Evolutionary conservation across 441 rosid genomes (phyloP).

Genomic region (Croton setiger): DNA sequence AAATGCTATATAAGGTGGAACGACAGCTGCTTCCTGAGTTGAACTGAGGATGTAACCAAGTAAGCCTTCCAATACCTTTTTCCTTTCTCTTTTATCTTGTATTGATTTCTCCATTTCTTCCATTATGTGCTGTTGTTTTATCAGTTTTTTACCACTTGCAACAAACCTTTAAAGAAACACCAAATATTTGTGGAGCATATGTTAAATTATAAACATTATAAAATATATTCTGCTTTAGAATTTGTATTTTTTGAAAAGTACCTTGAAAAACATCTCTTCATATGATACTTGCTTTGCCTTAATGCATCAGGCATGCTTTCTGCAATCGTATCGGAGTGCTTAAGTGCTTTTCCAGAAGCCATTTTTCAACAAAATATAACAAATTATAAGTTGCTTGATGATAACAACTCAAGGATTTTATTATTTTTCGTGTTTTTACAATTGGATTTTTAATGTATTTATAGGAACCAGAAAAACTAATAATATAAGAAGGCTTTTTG

Average conservation of each 20-base stretch:
- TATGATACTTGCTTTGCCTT: constrained; percentile 40
- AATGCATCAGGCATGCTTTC: constrained; percentile 53
- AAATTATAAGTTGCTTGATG: neutral
- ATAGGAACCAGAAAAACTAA: neutral
- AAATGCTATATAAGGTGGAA: constrained; percentile 73
- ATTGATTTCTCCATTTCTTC: constrained; percentile 58
- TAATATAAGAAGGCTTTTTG: neutral
- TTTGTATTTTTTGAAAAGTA: no score
- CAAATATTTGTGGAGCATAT: neutral
- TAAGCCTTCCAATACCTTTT: constrained; percentile 59
- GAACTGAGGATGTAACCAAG: constrained; percentile 72
- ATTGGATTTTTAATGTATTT: constrained; percentile 2
- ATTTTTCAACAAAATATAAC: constrained; percentile 16
- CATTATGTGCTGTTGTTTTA: constrained; percentile 66
- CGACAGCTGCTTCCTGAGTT: constrained; percentile 84
- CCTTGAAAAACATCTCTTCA: constrained; percentile 50
- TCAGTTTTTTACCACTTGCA: constrained; percentile 56
- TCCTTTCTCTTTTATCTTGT: constrained; percentile 52
- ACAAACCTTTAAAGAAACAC: constrained; percentile 37
- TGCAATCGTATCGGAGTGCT: constrained; percentile 38
- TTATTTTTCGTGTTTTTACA: neutral
- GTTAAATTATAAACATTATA: neutral
- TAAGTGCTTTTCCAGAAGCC: constrained; percentile 26
- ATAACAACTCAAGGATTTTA: constrained; percentile 7
- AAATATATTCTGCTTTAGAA: neutral